Conservation (phyloP, 176 grass and related monocot genomes). For the Bromus sterilis region DNA sequence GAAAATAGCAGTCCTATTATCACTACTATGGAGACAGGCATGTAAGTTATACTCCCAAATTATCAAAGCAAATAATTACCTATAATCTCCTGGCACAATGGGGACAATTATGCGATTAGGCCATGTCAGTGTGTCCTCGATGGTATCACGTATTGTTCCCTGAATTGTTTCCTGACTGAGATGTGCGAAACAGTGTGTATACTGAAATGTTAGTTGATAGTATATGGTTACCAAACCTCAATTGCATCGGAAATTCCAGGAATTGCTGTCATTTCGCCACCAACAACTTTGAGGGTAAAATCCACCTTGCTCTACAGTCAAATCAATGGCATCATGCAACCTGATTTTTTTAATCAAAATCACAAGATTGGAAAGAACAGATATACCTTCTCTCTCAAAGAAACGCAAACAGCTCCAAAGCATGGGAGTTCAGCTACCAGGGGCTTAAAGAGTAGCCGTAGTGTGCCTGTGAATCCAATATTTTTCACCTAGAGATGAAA, state of each 20-base stretch:
- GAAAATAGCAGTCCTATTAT: conserved; percentile 18
- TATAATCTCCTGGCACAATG: conserved; percentile 93
- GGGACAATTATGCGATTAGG: conserved; percentile 87
- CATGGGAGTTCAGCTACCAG: conserved; percentile 71
- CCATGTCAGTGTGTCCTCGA: conserved; percentile 93
- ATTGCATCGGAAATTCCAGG: conserved; percentile 99
- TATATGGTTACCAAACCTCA: conserved; percentile 45
- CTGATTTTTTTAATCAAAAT: not conserved
- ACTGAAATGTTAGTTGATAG: conserved; percentile 2
- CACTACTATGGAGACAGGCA: conserved; percentile 5
- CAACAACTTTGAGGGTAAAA: conserved; percentile 89
- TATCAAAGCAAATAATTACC: conserved; percentile 37
- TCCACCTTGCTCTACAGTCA: conserved; percentile 89
- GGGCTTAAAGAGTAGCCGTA: conserved; percentile 81
- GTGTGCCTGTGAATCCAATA: conserved; percentile 80
- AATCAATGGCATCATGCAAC: conserved; percentile 22
- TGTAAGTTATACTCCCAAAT: not conserved
- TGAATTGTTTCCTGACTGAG: conserved; percentile 24
- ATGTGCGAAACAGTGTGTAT: conserved; percentile 1
- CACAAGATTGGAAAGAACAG: conserved; percentile 13
- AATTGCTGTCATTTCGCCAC: conserved; percentile 94
- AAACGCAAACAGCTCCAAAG: conserved; percentile 85
- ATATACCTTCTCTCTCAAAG: conserved; percentile 92
- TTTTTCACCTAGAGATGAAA: conserved; percentile 80
- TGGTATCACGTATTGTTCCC: conserved; percentile 87